Base-by-base conservation (phyloP, 176 grass and related monocot species). In the Oryza australiensis region DNA sequence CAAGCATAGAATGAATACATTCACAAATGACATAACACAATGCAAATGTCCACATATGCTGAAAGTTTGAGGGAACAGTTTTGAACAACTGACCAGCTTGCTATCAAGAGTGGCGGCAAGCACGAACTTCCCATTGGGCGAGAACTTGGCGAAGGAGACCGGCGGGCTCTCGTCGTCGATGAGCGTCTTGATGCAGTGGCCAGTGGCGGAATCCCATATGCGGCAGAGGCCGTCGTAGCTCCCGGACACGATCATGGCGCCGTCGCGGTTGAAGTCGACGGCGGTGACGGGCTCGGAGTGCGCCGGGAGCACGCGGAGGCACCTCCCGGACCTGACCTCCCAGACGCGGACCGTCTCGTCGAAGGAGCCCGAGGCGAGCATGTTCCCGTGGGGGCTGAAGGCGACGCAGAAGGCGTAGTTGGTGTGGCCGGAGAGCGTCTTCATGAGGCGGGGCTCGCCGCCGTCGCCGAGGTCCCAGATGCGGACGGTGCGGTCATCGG, bases 261-360 rank as follows among this genome's bases (percentile, higher is more conserved):
- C 95, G 10, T 94, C 88, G 60, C 83, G 81, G 82, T 97, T 88
- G 65, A 94, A 97, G 62, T 97, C 90, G 45, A 97, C 95, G 14
- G 95, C 84, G 3, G 95, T 97, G 70, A 97, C 95, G 22, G 92
- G 92, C 77, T 97, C 95, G 23, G 95, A 94, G 75, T 97, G 95
- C 24, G 95, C 95, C 5, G 95, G 95, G 10, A 97, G 81, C 29
- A 97, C 95, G 66, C 90, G 92, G 62, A 97, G 88, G 86, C 95
- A 94, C 29, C 80, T 85, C 29, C 95, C 95, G 4, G 92, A 97
- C 80, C 66, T 80, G 66, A 92, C 95, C 81, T 97, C 95, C 95
- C 95, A 97, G 26, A 97, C 92, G 29, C 95, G 87, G 9, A 97
- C 95, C 9, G 92, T 97, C 84, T 97, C 95, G 26, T 97, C 95